Conservation (phyloP, 2,329 filamentous ascomycete genomes). For the Aspergillus udagawae region DNA sequence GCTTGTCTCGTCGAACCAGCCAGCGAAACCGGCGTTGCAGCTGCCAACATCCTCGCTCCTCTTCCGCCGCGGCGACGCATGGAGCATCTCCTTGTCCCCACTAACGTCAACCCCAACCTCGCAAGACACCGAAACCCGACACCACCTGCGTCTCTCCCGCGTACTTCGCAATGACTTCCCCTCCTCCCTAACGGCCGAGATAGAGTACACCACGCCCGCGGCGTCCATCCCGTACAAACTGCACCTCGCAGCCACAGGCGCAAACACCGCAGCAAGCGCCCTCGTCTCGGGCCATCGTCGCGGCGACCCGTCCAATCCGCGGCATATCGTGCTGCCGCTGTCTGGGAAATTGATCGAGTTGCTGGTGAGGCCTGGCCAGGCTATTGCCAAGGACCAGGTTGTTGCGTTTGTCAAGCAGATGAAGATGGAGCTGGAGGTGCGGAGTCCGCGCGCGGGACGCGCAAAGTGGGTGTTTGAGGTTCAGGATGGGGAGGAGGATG, state of each 20-base stretch:
- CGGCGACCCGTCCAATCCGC: constrained; percentile 47
- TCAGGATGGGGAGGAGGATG: constrained; percentile 49
- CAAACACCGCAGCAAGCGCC: constrained; percentile 35
- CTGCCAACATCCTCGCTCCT: constrained; percentile 31
- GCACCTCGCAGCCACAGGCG: constrained; percentile 44
- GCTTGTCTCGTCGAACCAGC: constrained; percentile 9
- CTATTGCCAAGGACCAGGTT: constrained; percentile 48
- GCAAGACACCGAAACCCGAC: constrained; percentile 32
- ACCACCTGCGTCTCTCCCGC: constrained; percentile 53
- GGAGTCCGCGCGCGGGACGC: constrained; percentile 46
- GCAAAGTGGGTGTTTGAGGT: constrained; percentile 51
- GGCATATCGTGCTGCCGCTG: constrained; percentile 55
- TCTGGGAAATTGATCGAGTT: constrained; percentile 59
- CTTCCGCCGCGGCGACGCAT: constrained; percentile 58
- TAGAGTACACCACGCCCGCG: constrained; percentile 44
- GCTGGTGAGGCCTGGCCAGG: constrained; percentile 51
- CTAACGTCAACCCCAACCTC: constrained; percentile 3
- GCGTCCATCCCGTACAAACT: constrained; percentile 43
- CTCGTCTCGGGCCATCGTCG: constrained; percentile 42
- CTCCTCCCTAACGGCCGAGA: constrained; percentile 49
- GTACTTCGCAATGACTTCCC: constrained; percentile 61
- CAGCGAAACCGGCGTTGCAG: neutral
- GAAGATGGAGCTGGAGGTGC: constrained; percentile 67
- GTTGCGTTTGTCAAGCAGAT: constrained; percentile 61
- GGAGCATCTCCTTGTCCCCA: constrained; percentile 49